Percentiles rank a stretch among this genome's conserved stretches.
Conservation (phyloP, 768 basidiomycete species). For the Termitomyces sp. region DNA sequence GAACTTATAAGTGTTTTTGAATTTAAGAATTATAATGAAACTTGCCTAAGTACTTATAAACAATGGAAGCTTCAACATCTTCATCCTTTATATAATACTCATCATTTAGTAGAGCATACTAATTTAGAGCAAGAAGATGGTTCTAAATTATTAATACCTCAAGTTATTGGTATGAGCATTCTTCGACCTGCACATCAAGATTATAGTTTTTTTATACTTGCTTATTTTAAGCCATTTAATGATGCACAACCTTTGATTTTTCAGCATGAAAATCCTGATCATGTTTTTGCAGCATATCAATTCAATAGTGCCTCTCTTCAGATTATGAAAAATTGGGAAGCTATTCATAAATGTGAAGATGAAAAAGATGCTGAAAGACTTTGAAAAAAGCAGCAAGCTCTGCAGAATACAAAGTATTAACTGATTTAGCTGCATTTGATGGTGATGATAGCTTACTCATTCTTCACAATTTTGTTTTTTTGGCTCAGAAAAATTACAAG, state of each 20-base stretch:
- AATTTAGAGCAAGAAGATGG: not conserved
- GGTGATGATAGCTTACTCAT: not conserved
- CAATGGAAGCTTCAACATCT: not conserved
- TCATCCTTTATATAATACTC: not conserved
- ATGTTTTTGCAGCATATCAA: not conserved
- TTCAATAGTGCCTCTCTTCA: not conserved
- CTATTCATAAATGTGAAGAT: constrained; percentile 16
- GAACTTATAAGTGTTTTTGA: not conserved
- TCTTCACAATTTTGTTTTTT: not conserved
- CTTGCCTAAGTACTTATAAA: not conserved
- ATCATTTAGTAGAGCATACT: not conserved
- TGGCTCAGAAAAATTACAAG: not conserved
- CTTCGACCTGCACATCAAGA: not conserved
- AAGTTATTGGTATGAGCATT: not conserved
- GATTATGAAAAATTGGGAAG: not conserved
- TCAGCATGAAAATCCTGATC: not conserved
- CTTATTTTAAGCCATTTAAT: not conserved
- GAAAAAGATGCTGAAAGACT: constrained; percentile 26
- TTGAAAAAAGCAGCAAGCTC: constrained; percentile 4
- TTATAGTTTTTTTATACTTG: not conserved
- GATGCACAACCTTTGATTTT: not conserved
- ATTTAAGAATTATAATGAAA: not conserved
- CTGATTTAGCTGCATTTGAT: not conserved
- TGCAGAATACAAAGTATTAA: not conserved
- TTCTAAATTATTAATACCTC: not conserved